A percentile compares a stretch with the other conserved stretches of the same genome.
phyloP scores from a whole-genome alignment of 345 rosid genomes.

The Citrus hindsii region DNA sequence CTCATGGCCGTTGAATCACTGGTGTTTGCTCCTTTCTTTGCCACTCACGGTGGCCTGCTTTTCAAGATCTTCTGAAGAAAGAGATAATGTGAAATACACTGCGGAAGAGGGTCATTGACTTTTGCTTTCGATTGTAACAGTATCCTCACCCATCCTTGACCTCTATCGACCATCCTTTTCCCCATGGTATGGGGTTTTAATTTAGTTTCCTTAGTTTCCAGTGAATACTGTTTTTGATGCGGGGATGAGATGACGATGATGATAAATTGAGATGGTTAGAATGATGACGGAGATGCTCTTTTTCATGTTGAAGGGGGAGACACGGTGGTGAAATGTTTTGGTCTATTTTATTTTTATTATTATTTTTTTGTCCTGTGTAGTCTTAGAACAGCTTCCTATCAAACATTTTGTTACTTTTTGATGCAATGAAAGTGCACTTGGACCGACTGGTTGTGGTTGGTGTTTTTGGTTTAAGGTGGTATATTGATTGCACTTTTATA shows the following conservation, averaged over 20 bases:
- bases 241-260: slow-evolving; percentile 8
- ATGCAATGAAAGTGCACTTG: background rate
- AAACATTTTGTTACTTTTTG: slow-evolving; percentile 8
- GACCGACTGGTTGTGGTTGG: background rate
- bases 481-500: background rate
- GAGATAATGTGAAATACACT: background rate
- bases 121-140: background rate
- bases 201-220: slow-evolving; percentile 11
- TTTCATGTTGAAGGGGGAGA: background rate
- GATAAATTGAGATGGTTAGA: slow-evolving; percentile 13
- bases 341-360: background rate
- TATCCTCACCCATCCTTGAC: background rate
- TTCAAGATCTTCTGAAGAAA: slow-evolving; percentile 52
- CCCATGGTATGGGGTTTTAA: background rate
- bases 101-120: background rate
- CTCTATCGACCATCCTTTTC: background rate
- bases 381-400: background rate
- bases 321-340: background rate
- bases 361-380: background rate
- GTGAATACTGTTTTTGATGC: slow-evolving; percentile 16
- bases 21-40: slow-evolving; percentile 71
- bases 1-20: slow-evolving; percentile 80
- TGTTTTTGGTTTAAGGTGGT: background rate
- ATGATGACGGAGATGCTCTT: background rate
- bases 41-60: slow-evolving; percentile 65